Evolutionary conservation across 768 basidiomycete species (phyloP).

Genomic region (Termitomyces titanicus): DNA sequence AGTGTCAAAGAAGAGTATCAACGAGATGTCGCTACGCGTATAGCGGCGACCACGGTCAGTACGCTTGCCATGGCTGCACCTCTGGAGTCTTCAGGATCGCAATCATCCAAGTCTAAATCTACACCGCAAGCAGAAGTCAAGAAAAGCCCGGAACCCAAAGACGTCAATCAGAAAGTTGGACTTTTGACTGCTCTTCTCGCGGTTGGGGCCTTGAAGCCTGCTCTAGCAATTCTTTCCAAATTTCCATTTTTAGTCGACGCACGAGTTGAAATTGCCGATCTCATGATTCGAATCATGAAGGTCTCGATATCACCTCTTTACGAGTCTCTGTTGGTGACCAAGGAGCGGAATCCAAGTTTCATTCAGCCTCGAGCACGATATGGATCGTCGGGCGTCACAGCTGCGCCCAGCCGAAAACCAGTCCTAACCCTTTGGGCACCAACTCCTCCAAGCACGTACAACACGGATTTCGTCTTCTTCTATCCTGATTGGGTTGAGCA

Average conservation of each 20-base stretch:
- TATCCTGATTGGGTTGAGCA: slow-evolving; percentile 79
- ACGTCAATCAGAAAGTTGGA: slow-evolving; percentile 76
- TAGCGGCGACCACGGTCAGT: slow-evolving; percentile 66
- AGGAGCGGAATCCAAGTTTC: slow-evolving; percentile 62
- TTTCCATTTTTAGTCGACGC: slow-evolving; percentile 85
- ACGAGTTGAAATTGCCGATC: slow-evolving; percentile 80
- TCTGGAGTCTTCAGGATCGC: slow-evolving; percentile 50
- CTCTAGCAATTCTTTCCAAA: slow-evolving; percentile 73
- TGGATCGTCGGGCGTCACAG: slow-evolving; percentile 50
- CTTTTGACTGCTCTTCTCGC: slow-evolving; percentile 79
- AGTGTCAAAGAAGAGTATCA: slow-evolving; percentile 62
- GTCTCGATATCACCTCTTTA: slow-evolving; percentile 71
- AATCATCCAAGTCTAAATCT: slow-evolving; percentile 34
- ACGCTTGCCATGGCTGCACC: slow-evolving; percentile 85
- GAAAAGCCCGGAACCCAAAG: slow-evolving; percentile 30
- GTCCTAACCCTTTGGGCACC: slow-evolving; percentile 77
- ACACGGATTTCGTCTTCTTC: slow-evolving; percentile 85
- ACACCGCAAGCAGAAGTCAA: slow-evolving; percentile 34
- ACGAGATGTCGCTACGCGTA: slow-evolving; percentile 57
- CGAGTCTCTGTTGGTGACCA: slow-evolving; percentile 44
- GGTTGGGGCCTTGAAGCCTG: slow-evolving; percentile 78
- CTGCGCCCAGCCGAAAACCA: slow-evolving; percentile 55
- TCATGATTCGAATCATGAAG: slow-evolving; percentile 74
- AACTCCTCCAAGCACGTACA: slow-evolving; percentile 71
- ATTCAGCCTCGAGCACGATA: slow-evolving; percentile 61